These are phyloP conservation scores for Leishmania martiniquensis DNA, from an alignment of 208 protist genomes.

Conservation along the genomic window DNA sequence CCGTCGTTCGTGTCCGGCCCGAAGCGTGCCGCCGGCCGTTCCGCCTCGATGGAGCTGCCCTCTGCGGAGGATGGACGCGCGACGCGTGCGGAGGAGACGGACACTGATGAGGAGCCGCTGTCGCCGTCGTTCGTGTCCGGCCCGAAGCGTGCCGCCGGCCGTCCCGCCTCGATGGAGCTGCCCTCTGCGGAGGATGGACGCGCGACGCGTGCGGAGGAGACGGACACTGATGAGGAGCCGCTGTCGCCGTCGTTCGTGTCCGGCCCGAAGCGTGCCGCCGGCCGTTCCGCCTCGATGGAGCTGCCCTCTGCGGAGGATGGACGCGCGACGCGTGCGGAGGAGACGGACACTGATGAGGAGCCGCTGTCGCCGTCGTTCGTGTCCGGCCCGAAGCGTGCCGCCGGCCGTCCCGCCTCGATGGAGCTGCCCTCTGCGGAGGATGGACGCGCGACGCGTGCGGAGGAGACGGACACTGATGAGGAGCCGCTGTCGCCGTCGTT, in stretches of 20 bases:
- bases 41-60: not conserved
- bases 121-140: not conserved
- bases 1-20: not conserved
- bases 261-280: slow-evolving; percentile 17
- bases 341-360: not conserved
- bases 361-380: not conserved
- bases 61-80: not conserved
- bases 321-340: not conserved
- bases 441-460: not conserved
- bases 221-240: not conserved
- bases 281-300: slow-evolving; percentile 4
- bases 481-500: not conserved
- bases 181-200: not conserved
- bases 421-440: not conserved
- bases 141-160: not conserved
- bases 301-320: slow-evolving; percentile 11
- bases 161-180: not conserved
- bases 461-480: not conserved
- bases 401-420: not conserved
- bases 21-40: slow-evolving; percentile 1
- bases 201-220: not conserved
- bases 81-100: not conserved
- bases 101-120: not conserved
- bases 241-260: not conserved
- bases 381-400: not conserved